These are phyloP conservation scores for Heritiera fomes DNA, from an alignment of 345 rosid genomes.

Conservation along the genomic window DNA sequence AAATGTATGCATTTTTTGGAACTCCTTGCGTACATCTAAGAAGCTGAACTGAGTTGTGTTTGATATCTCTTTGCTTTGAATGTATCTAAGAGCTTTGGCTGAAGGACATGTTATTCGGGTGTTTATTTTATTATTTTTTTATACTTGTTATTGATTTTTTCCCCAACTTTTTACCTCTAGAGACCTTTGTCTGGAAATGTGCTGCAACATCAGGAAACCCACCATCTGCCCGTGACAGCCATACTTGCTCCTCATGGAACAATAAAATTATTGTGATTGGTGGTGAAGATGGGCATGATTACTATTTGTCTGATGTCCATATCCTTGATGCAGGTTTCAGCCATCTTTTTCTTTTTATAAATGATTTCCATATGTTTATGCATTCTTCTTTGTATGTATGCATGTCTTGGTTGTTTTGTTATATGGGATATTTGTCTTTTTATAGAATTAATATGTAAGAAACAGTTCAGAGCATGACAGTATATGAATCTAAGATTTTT, in stretches of 20 bases:
- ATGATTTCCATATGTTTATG: background rate
- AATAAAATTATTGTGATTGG: slow-evolving; percentile 85
- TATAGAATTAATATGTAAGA: background rate
- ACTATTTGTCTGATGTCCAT: slow-evolving; percentile 91
- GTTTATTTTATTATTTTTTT: background rate
- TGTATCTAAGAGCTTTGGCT: background rate
- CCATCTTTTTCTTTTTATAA: background rate
- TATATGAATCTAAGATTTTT: slow-evolving; percentile 2
- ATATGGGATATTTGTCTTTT: background rate
- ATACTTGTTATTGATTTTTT: background rate
- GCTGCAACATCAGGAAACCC: slow-evolving; percentile 73
- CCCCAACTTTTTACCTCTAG: slow-evolving; percentile 40
- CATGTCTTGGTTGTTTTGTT: background rate
- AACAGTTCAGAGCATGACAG: slow-evolving; percentile 5
- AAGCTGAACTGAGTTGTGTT: slow-evolving; percentile 9
- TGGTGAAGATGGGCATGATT: slow-evolving; percentile 98
- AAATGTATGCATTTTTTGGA: background rate
- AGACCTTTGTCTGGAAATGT: slow-evolving; percentile 87
- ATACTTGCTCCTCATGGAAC: slow-evolving; percentile 94
- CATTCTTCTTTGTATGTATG: background rate
- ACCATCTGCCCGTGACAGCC: slow-evolving; percentile 97
- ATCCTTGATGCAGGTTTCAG: slow-evolving; percentile 84
- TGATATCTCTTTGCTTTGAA: background rate
- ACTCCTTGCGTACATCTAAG: background rate
- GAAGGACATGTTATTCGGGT: background rate